Evolutionary conservation across 2,329 filamentous ascomycete species (phyloP), one percentile per base, ranked within the genome.

Genomic region (Aspergillus fumigatus): DNA sequence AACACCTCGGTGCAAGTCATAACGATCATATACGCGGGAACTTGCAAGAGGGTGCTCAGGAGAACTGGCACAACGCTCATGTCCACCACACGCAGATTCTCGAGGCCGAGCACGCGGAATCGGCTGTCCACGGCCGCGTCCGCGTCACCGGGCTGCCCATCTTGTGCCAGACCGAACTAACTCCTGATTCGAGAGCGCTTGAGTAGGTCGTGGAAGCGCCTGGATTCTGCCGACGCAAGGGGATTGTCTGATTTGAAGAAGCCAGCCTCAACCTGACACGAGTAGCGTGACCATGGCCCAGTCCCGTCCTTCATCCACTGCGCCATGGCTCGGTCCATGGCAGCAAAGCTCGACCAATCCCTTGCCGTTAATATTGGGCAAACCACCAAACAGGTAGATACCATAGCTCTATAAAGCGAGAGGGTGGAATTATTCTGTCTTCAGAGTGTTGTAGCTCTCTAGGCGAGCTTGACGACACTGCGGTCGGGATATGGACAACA

Each of bases 131-230:
- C 80, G 26, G 74, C 80, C 1, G 79, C 77, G 29, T 76, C 73
- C 0, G 57, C 54, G 7, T 80, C 77, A 1, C 66, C 74, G 0
- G 55, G 41, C 58, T 87, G 0, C 82, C 80, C 0, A 75, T 81
- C 79, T 79, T 84, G 66, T 82, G 83, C 80, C 77, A 85, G 55
- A 73, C 81, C 2, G 77, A 81, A 29, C 67, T n/a, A n/a, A n/a
- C n/a, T n/a, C n/a, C n/a, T n/a, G n/a, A n/a, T n/a, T n/a, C n/a
- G n/a, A n/a, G n/a, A n/a, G n/a, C n/a, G n/a, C n/a, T n/a, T n/a
- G n/a, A n/a, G n/a, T n/a, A n/a, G n/a, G n/a, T n/a, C n/a, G n/a
- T 0, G 81, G 78, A 50, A 83, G 76, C 0, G 71, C 43, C 78
- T 67, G 65, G 84, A 85, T 62, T 87, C 81, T 0, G 73, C 60